phyloP scores from a whole-genome alignment of 2,329 filamentous ascomycete genomes.

The Huntiella moniliformis region DNA sequence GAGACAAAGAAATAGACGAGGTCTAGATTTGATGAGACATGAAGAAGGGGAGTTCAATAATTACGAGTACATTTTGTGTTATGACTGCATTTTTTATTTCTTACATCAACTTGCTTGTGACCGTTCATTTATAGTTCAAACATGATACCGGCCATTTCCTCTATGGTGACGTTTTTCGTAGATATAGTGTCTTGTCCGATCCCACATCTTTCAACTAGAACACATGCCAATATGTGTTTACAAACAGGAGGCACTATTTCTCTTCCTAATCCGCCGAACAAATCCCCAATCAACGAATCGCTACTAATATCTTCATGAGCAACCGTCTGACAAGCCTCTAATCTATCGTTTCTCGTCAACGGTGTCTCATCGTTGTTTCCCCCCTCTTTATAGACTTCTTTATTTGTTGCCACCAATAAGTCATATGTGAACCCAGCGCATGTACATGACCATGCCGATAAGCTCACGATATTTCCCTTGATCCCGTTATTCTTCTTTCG shows the following conservation, averaged over 20 bases:
- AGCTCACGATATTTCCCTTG: constrained; percentile 47
- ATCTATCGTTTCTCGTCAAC: not conserved
- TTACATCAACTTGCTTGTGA: not conserved
- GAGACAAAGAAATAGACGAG: constrained; percentile 28
- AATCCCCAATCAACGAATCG: not conserved
- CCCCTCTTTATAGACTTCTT: not conserved
- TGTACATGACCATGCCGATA: constrained; percentile 68
- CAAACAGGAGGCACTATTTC: constrained; percentile 37
- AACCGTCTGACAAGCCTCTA: no score
- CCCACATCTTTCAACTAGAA: constrained; percentile 49
- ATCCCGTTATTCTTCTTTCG: not conserved
- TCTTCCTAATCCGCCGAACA: constrained; percentile 33
- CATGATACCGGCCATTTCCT: constrained; percentile 57
- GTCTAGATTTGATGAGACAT: not conserved
- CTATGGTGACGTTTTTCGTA: constrained; percentile 33
- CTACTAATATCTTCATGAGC: no score
- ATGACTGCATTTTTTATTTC: not conserved
- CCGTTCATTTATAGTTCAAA: constrained; percentile 20
- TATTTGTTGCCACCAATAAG: constrained; percentile 18
- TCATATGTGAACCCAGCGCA: constrained; percentile 71
- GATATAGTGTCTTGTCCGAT: constrained; percentile 21
- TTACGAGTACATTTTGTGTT: not conserved
- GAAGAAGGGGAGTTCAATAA: not conserved
- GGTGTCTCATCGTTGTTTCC: not conserved
- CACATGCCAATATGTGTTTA: constrained; percentile 76